Conservation (phyloP, 2,329 filamentous ascomycete species). For the Ramichloridium luteum region DNA sequence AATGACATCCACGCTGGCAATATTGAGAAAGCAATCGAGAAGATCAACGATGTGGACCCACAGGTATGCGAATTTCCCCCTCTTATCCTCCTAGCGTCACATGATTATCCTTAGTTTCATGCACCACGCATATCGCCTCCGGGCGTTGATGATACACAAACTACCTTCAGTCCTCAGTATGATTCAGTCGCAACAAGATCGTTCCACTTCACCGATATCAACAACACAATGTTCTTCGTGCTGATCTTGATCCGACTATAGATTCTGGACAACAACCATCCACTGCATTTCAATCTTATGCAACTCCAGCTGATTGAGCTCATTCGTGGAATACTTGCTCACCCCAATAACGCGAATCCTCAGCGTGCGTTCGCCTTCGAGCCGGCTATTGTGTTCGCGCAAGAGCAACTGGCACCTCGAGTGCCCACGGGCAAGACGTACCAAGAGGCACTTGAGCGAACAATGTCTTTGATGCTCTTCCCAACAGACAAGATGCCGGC, state of each 20-base stretch:
- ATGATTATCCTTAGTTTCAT: constrained; percentile 99
- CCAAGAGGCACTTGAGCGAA: constrained; percentile 75
- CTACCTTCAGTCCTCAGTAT: constrained; percentile 78
- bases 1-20: constrained; percentile 75
- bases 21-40: constrained; percentile 73
- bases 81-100: constrained; percentile 19
- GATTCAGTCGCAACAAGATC: constrained; percentile 40
- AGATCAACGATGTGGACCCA: constrained; percentile 79
- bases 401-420: constrained; percentile 71
- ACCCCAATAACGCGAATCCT: constrained; percentile 31
- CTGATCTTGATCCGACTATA: no score
- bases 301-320: constrained; percentile 88
- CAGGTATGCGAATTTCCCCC: constrained; percentile 53
- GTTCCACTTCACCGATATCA: constrained; percentile 1
- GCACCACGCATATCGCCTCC: constrained; percentile 96
- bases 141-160: constrained; percentile 76
- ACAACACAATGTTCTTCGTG: neutral
- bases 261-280: constrained; percentile 75
- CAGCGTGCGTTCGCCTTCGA: constrained; percentile 58
- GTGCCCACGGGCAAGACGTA: constrained; percentile 73
- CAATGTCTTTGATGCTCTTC: constrained; percentile 86
- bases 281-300: constrained; percentile 78
- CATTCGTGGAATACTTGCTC: constrained; percentile 54
- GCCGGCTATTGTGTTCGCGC: constrained; percentile 76
- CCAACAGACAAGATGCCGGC: constrained; percentile 67